Evolutionary conservation across 1,284 basidiomycete genomes (phyloP), one percentile per base, ranked within the genome.

Genomic region (Schizophyllum amplum): DNA sequence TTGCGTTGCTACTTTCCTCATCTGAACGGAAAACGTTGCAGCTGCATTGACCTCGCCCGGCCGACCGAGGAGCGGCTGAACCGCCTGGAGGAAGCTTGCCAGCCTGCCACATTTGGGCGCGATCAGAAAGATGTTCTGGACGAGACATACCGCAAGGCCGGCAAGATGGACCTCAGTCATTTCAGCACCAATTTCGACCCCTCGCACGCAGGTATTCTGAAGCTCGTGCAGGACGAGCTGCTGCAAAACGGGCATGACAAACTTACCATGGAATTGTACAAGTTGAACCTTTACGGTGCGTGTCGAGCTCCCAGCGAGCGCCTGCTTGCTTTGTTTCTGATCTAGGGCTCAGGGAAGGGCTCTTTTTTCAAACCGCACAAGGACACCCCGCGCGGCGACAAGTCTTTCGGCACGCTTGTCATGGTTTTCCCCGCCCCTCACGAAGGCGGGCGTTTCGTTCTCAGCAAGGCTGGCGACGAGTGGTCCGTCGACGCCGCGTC

Each of bases 361-460:
- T 64, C 63, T 2, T 70, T 69, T 55, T 68, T 70, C 62, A 70
- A 69, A 23, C 20, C 63, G 1, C 68, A 70, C 33, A 59, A 64
- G 42, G 64, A 71, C 54, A 68, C 69, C 7, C 68, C 73, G 46
- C 62, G 67, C 9, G 59, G 62, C 1, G 61, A 66, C 2, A 46
- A 60, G 24, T 68, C 71, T 63, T 66, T 72, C 47, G 68, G 67
- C 0, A 69, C 69, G 4, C 68, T 78, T 27, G 71, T 75, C 1
- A 53, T 75, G 25, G 64, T 75, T 17, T 63, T 77, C 51, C 75
- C 74, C 4, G 24, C 71, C 70, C 5, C 61, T 9, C 73, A 78
- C 26, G 62, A 71, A 50, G 75, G 75, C 17, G 75, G 75, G 17
- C 59, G 61, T 50, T 62, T 74, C 13, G 57, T 69, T 1, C 65